Percentiles rank a stretch among this genome's conserved stretches.
Evolutionary conservation across 305 asterid species (phyloP).

Genomic region (Caryopteris hybrid): DNA sequence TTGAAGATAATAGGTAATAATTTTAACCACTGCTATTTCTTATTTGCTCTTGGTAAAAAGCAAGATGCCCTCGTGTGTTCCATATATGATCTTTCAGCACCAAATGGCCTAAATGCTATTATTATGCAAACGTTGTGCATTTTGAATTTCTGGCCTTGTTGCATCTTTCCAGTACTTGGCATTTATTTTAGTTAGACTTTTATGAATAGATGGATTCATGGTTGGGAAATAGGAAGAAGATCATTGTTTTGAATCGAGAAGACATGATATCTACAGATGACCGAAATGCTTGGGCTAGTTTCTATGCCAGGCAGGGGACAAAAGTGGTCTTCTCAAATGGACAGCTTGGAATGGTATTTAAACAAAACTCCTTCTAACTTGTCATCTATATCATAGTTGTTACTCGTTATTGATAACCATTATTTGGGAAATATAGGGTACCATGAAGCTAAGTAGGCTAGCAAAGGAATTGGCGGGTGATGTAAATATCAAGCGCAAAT

Average conservation of each 20-base stretch:
- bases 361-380: background rate
- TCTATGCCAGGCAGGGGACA: constrained; percentile 78
- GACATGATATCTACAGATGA: constrained; percentile 92
- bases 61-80: background rate
- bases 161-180: background rate
- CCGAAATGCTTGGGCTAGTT: constrained; percentile 93
- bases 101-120: background rate
- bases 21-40: background rate
- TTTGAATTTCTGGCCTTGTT: background rate
- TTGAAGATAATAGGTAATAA: background rate
- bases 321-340: constrained; percentile 82
- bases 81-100: background rate
- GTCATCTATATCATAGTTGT: background rate
- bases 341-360: constrained; percentile 69
- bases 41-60: background rate
- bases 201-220: constrained; percentile 78
- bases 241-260: constrained; percentile 86
- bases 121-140: background rate
- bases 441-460: constrained; percentile 73
- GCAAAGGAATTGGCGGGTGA: constrained; percentile 74
- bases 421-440: constrained; percentile 52
- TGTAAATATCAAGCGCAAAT: constrained; percentile 79
- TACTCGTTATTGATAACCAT: constrained; percentile 18
- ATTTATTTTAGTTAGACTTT: constrained; percentile 24
- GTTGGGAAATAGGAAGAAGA: constrained; percentile 87